These are phyloP conservation scores for Gossypium lobatum DNA, from an alignment of 441 rosid genomes.

Conservation along the genomic window DNA sequence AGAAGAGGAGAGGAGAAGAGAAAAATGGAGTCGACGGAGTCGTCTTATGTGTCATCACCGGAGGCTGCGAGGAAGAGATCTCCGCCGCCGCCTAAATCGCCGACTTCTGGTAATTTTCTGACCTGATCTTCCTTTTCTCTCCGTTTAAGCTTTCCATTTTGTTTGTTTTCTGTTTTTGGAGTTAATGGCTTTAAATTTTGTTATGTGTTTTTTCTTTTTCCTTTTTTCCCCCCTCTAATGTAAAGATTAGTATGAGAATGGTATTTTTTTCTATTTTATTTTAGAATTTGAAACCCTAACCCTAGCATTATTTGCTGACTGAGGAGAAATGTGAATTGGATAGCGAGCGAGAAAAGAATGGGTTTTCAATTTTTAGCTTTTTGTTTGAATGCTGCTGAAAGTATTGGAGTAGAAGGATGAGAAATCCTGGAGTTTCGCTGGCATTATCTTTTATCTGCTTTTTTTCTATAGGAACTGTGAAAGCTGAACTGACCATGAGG, in stretches of 20 bases:
- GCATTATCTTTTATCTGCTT: constrained; percentile 1
- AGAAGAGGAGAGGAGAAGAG: background rate
- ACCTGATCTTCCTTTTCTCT: constrained; percentile 45
- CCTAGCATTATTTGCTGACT: constrained; percentile 4
- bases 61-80: constrained; percentile 65
- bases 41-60: constrained; percentile 74
- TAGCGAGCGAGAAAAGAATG: background rate
- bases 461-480: background rate
- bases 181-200: background rate
- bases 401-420: background rate
- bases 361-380: background rate
- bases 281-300: background rate
- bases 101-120: constrained; percentile 63
- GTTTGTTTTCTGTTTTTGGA: background rate
- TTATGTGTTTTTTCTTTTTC: background rate
- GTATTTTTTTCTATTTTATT: background rate
- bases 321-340: background rate
- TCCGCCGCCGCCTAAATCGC: constrained; percentile 60
- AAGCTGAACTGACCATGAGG: background rate
- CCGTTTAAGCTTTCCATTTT: background rate
- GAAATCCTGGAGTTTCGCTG: background rate
- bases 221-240: background rate
- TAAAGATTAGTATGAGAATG: background rate
- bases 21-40: constrained; percentile 85
- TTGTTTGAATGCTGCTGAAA: background rate